Evolutionary conservation across 352 stramenopile genomes (phyloP), one percentile per base, ranked within the genome.

Genomic region (Pseudoperonospora humuli): DNA sequence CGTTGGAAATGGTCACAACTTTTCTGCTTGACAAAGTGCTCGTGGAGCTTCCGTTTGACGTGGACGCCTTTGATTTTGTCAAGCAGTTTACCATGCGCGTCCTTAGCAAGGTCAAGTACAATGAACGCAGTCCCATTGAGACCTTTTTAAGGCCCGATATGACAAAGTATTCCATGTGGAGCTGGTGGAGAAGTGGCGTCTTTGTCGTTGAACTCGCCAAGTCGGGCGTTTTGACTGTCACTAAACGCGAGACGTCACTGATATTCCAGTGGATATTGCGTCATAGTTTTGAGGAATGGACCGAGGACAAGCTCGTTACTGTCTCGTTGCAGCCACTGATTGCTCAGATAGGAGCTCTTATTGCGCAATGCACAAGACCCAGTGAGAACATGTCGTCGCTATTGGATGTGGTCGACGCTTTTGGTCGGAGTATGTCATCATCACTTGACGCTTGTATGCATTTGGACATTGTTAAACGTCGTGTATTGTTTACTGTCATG

Each of bases 281-380:
- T 35, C 62, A 72, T 31, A 42, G 59, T 5, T 72, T 66, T 23
- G 17, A 58, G 6, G 58, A 72, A 44, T 67, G 61, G 46, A 61
- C 39, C 5, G 42, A 52, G 23, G 11, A 21, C 14, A 50, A 38
- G 1, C 18, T 50, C 10, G 46, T 63, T 1, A 13, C 24, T 15
- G 35, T 11, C 1, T 46, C 49, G 15, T 57, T 70, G 27, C n/a
- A 40, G 6, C 51, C 55, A 4, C 39, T 66, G 26, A 38, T 59
- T 15, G 43, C 60, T 31, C 33, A 31, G 19, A 39, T 65, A 10
- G 50, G 50, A 4, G 54, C 37, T 10, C 34, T 64, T 6, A 26
- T 69, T 42, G 50, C 59, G 1, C 37, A 50, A 9, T 24, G 56
- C 37, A 58, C 37, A 2, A 47, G 14, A 28, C 54, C 55, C 24